These are phyloP conservation scores for Phytophthora ohioensis DNA, from an alignment of 352 stramenopile genomes.

Conservation along the genomic window DNA sequence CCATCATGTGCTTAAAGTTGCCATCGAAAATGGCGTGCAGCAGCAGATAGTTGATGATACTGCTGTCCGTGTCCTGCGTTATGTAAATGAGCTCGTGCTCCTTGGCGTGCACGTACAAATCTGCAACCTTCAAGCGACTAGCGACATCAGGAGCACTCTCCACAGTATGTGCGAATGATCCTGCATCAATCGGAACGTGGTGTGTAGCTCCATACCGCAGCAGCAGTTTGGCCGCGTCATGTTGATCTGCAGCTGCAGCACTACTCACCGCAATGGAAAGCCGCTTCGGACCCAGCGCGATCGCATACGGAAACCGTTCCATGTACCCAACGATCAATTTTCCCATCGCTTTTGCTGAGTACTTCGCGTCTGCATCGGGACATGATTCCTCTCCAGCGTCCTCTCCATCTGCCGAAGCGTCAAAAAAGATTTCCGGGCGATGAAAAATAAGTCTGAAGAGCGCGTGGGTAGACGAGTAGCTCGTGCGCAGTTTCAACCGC, in stretches of 20 bases:
- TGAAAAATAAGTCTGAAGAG: conserved; percentile 72
- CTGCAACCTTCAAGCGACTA: conserved; percentile 57
- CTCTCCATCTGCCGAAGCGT: background rate
- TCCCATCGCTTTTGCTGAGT: conserved; percentile 30
- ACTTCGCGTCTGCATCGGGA: background rate
- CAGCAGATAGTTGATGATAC: conserved; percentile 72
- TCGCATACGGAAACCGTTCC: conserved; percentile 49
- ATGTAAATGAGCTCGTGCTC: conserved; percentile 62
- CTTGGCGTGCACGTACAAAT: conserved; percentile 68
- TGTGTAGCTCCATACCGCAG: conserved; percentile 52
- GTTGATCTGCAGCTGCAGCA: conserved; percentile 47
- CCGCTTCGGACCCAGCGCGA: conserved; percentile 59
- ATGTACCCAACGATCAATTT: conserved; percentile 59
- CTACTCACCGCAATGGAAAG: conserved; percentile 69
- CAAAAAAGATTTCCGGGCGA: conserved; percentile 54
- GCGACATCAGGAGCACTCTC: conserved; percentile 54
- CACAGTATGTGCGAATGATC: conserved; percentile 73
- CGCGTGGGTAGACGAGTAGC: conserved; percentile 69
- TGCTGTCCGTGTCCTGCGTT: conserved; percentile 55
- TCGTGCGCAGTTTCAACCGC: conserved; percentile 46
- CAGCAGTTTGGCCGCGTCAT: conserved; percentile 50
- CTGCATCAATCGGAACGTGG: conserved; percentile 58
- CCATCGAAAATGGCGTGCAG: conserved; percentile 70
- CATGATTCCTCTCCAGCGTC: conserved; percentile 1
- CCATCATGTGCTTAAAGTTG: conserved; percentile 80